Conservation (phyloP, 2,329 filamentous ascomycete species). For the Colletotrichum tropicale region DNA sequence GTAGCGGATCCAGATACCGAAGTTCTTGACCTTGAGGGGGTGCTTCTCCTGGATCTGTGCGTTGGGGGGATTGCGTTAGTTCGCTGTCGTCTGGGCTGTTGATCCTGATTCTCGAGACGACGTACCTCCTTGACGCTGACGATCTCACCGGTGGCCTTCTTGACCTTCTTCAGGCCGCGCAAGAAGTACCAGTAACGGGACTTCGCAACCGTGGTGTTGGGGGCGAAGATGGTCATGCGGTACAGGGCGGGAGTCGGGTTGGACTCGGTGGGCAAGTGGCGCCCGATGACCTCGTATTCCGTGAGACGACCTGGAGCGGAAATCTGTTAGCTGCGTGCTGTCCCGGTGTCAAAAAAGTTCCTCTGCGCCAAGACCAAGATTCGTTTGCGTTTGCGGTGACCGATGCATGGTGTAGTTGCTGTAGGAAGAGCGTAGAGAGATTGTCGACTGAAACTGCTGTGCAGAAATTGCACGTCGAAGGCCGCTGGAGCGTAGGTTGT, state of each 20-base stretch:
- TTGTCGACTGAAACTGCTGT: neutral
- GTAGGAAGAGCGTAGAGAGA: too few relatives aligned
- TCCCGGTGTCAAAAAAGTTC: neutral
- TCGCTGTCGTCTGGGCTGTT: neutral
- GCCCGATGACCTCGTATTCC: slow-evolving; percentile 99
- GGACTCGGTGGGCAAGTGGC: slow-evolving; percentile 96
- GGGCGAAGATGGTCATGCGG: slow-evolving; percentile 99
- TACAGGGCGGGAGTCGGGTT: slow-evolving; percentile 98
- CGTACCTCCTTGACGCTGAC: slow-evolving; percentile 94
- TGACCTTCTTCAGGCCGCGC: slow-evolving; percentile 98
- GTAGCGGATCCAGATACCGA: slow-evolving; percentile 99
- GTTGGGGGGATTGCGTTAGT: neutral
- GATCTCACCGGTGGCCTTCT: slow-evolving; percentile 99
- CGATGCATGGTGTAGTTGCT: neutral
- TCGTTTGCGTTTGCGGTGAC: neutral
- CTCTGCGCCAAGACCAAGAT: neutral
- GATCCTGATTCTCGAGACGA: slow-evolving; percentile 25
- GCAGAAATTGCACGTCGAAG: neutral
- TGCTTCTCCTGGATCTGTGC: slow-evolving; percentile 94
- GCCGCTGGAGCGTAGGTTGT: neutral
- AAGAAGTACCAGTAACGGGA: slow-evolving; percentile 99
- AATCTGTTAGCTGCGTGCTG: slow-evolving; percentile 32
- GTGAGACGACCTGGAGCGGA: slow-evolving; percentile 85
- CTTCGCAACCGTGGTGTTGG: slow-evolving; percentile 98
- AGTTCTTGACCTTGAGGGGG: slow-evolving; percentile 99